phyloP scores from a whole-genome alignment of 2,329 filamentous ascomycete species.

The Beauveria varroae region DNA sequence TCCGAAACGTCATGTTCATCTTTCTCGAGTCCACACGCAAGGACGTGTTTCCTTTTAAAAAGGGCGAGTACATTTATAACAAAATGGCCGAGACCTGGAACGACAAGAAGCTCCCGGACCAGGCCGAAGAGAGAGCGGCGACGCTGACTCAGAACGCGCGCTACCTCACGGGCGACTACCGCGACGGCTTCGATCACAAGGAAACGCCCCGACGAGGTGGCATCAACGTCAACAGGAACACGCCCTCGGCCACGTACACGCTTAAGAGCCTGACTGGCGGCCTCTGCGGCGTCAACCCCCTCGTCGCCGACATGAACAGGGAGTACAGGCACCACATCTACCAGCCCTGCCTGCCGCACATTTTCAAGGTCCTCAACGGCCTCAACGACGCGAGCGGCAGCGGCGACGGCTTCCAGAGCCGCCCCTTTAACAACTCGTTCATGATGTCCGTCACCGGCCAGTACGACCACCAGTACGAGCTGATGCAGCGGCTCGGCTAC shows the following conservation, averaged over 20 bases:
- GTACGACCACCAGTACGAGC: slow-evolving; percentile 26
- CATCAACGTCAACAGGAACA: slow-evolving; percentile 32
- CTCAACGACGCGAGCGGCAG: slow-evolving; percentile 10
- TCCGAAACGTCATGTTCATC: slow-evolving; percentile 35
- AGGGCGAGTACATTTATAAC: slow-evolving; percentile 30
- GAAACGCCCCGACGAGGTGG: slow-evolving; percentile 25
- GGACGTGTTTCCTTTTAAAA: slow-evolving; percentile 39
- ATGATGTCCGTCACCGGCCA: slow-evolving; percentile 26
- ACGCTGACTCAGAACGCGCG: slow-evolving; percentile 25
- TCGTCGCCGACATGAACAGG: slow-evolving; percentile 34
- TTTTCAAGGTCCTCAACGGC: slow-evolving; percentile 27
- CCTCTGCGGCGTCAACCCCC: slow-evolving; percentile 32
- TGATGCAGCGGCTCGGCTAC: slow-evolving; percentile 26
- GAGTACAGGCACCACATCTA: slow-evolving; percentile 35
- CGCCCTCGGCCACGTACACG: slow-evolving; percentile 35
- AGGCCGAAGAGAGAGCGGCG: slow-evolving; percentile 21
- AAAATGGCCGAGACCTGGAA: slow-evolving; percentile 25
- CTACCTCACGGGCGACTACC: slow-evolving; percentile 29
- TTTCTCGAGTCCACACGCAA: slow-evolving; percentile 36
- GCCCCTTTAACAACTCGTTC: slow-evolving; percentile 25
- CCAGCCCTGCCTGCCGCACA: slow-evolving; percentile 36
- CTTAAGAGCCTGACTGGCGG: slow-evolving; percentile 35
- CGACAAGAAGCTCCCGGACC: slow-evolving; percentile 24
- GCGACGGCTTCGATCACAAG: slow-evolving; percentile 24
- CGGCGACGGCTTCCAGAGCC: slow-evolving; percentile 17